A percentile compares a stretch with the other conserved stretches of the same genome.
These are phyloP conservation scores for Leptodontidium sp. DNA, from an alignment of 2,329 filamentous ascomycete genomes.

Conservation along the genomic window DNA sequence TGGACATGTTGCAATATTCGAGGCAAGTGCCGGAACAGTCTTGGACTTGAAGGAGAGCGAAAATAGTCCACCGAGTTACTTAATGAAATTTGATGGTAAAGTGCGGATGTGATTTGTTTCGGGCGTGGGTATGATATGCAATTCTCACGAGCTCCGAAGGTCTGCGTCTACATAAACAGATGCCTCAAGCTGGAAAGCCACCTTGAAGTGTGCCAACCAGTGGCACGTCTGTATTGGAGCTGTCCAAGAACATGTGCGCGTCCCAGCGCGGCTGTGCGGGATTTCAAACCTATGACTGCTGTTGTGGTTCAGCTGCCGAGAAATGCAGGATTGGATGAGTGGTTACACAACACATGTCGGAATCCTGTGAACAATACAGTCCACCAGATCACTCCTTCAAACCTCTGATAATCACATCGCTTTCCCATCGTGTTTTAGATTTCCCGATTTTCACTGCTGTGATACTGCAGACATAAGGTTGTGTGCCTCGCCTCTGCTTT, in stretches of 20 bases:
- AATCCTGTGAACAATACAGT: no score
- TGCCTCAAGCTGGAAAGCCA: background rate
- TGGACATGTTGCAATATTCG: background rate
- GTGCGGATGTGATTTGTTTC: no score
- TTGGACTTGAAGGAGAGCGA: no score
- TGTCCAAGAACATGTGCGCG: background rate
- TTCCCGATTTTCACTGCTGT: no score
- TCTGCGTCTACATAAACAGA: constrained; percentile 2
- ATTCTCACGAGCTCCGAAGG: constrained; percentile 5
- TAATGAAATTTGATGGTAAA: no score
- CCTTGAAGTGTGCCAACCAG: background rate
- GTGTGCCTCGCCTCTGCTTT: no score
- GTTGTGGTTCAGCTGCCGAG: constrained; percentile 17
- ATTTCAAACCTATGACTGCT: background rate
- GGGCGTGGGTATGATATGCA: background rate
- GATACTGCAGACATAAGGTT: no score
- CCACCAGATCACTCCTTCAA: no score
- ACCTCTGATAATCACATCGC: no score
- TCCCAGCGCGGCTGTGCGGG: constrained; percentile 9
- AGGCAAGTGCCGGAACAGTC: no score
- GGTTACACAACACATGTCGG: background rate
- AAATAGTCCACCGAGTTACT: no score
- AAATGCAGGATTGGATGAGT: background rate
- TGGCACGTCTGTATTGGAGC: background rate
- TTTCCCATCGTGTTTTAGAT: no score